Conservation (phyloP, 108 stramenopile species). For the Epipyxis sp. region DNA sequence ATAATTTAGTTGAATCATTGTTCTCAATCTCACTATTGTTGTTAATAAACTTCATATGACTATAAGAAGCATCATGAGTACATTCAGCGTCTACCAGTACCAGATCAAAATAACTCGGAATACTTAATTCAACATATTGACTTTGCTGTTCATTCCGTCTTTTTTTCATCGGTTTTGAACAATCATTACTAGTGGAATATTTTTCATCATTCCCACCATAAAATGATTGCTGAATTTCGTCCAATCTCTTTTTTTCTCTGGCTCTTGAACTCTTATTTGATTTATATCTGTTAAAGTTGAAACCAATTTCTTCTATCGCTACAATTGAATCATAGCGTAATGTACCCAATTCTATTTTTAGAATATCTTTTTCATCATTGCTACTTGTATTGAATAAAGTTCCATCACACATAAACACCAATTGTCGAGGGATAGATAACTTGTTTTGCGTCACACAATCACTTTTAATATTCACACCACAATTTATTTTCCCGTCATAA, state of each 20-base stretch:
- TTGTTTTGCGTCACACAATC: background rate
- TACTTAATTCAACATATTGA: background rate
- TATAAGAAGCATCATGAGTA: slow-evolving; percentile 77
- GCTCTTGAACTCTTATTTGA: slow-evolving; percentile 60
- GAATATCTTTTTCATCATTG: too few relatives aligned
- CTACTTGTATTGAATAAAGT: slow-evolving; percentile 38
- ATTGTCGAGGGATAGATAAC: slow-evolving; percentile 25
- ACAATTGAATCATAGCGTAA: slow-evolving; percentile 1
- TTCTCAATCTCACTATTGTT: background rate
- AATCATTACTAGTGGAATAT: too few relatives aligned
- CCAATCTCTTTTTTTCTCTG: slow-evolving; percentile 2
- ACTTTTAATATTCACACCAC: too few relatives aligned
- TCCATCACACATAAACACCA: slow-evolving; percentile 41
- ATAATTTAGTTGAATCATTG: background rate
- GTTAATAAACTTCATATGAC: slow-evolving; percentile 30
- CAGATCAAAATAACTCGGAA: slow-evolving; percentile 60
- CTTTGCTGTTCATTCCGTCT: background rate
- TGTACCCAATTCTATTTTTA: too few relatives aligned
- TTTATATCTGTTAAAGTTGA: too few relatives aligned
- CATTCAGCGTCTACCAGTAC: slow-evolving; percentile 92
- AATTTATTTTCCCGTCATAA: too few relatives aligned
- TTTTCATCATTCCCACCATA: slow-evolving; percentile 1
- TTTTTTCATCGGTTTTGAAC: too few relatives aligned
- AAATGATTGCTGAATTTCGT: background rate
- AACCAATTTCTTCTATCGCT: slow-evolving; percentile 4